Base-by-base conservation (phyloP, 2,329 filamentous ascomycete species). In the Colletotrichum scovillei region DNA sequence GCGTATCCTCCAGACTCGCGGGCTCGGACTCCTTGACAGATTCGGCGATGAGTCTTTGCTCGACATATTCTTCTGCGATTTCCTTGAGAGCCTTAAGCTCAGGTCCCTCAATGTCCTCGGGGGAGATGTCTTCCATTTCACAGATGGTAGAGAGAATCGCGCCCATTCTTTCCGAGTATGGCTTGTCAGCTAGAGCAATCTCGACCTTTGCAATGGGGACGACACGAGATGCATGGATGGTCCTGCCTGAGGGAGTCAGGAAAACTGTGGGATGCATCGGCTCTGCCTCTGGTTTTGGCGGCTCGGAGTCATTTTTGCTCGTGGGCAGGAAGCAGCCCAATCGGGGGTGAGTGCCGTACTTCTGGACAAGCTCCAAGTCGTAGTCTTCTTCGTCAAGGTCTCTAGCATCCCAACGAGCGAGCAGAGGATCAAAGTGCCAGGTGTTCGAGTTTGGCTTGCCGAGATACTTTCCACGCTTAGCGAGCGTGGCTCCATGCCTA, bases 381-480 rank as follows among this genome's bases (percentile, higher is more conserved):
- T 91, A 84, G 67, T 89, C 88, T 14, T 84, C 84, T 0, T 86
- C 85, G 3, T 80, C 81, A 49, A 87, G 85, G 24, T 81, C 80
- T 22, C 88, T 86, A 69, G 84, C 86, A 76, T 91, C 88, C 78
- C 88, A 89, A 74, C 85, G 85, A 75, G 84, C 85, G 73, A 87
- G 85, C 72, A 86, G 86, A 72, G 87, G 86, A 75, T 91, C 89
- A 73, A 88, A 82, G 77, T 90, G 88, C 79, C 88, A 83, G 68
- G 84, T 85, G 70, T 86, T 86, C 57, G 86, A 87, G 77, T 90
- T 89, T 49, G 89, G 88, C 32, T 84, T 86, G 74, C 87, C 84
- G 59, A 89, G 82, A 76, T 86, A 90, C 78, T 86, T 87, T 76
- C 88, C 88, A 63, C 89, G 84, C 73, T 87, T 86, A 16, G 85